Conservation (phyloP, 2,329 filamentous ascomycete genomes). For the Cladorrhinum sp. region DNA sequence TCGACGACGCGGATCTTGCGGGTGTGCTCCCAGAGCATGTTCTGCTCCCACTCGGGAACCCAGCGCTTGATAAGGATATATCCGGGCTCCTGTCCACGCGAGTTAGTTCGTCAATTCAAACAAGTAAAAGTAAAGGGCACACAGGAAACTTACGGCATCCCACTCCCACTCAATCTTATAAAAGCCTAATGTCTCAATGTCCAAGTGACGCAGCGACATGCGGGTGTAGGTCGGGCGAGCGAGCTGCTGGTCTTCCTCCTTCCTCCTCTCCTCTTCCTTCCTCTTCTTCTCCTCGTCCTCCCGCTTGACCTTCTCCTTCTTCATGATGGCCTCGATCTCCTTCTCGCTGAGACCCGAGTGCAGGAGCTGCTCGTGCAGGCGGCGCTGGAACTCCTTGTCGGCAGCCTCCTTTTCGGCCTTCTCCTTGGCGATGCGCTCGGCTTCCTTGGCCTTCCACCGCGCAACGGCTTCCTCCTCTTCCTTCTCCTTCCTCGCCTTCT, state of each 20-base stretch:
- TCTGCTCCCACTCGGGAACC: slow-evolving; percentile 69
- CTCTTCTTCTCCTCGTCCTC: slow-evolving; percentile 40
- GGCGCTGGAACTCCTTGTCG: slow-evolving; percentile 44
- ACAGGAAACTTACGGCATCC: slow-evolving; percentile 50
- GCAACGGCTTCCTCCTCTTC: slow-evolving; percentile 23
- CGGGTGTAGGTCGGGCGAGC: slow-evolving; percentile 55
- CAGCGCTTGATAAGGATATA: slow-evolving; percentile 71
- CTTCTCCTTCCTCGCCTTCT: slow-evolving; percentile 18
- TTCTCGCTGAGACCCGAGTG: slow-evolving; percentile 58
- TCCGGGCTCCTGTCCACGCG: slow-evolving; percentile 55
- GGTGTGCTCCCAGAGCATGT: slow-evolving; percentile 70
- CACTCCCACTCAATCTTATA: slow-evolving; percentile 57
- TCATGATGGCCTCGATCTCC: slow-evolving; percentile 56
- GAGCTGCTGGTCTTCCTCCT: slow-evolving; percentile 25
- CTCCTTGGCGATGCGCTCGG: slow-evolving; percentile 25
- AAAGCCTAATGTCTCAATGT: slow-evolving; percentile 56
- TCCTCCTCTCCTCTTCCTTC: slow-evolving; percentile 30
- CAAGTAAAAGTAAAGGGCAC: not conserved
- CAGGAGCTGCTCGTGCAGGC: slow-evolving; percentile 56
- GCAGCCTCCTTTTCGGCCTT: slow-evolving; percentile 23
- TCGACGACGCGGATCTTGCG: slow-evolving; percentile 49
- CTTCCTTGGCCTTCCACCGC: slow-evolving; percentile 24
- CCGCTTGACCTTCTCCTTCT: slow-evolving; percentile 49
- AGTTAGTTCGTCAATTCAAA: not conserved
- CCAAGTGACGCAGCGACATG: slow-evolving; percentile 60